These are phyloP conservation scores for Haplosporangium sp. DNA, from an alignment of 371 early-diverging fungal genomes.

Conservation along the genomic window DNA sequence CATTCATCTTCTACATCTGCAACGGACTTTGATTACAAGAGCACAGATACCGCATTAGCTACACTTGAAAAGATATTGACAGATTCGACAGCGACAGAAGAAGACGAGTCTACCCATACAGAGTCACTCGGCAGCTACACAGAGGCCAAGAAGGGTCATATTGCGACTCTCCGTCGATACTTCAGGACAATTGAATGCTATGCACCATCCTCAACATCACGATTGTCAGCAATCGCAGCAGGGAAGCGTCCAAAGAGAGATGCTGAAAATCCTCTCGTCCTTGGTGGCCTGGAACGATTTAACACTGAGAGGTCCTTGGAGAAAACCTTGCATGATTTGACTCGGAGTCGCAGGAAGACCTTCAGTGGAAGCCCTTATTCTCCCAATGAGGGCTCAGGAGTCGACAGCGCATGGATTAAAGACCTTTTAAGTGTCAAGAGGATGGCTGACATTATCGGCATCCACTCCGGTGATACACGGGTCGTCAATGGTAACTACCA, in stretches of 20 bases:
- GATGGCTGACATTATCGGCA: background rate
- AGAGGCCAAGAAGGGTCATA: background rate
- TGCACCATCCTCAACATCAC: too few relatives aligned
- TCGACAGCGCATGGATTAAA: background rate
- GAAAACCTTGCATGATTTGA: background rate
- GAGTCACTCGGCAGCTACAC: too few relatives aligned
- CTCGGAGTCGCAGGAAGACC: background rate
- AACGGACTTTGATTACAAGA: background rate
- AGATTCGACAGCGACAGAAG: background rate
- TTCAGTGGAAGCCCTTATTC: too few relatives aligned
- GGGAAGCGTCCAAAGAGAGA: background rate
- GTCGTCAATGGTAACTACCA: background rate
- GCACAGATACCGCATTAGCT: background rate
- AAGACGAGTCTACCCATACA: background rate
- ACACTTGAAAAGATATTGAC: background rate
- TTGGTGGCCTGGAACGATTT: too few relatives aligned
- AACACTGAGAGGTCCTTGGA: background rate
- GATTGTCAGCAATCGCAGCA: background rate
- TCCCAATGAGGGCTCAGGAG: background rate
- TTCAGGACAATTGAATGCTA: background rate
- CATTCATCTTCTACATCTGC: background rate
- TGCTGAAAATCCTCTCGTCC: background rate
- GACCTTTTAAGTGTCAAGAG: background rate
- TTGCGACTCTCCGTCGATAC: slow-evolving; percentile 1
- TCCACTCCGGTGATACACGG: background rate